These are phyloP conservation scores for Hypoxylon rickii DNA, from an alignment of 495 filamentous ascomycete species.

Conservation along the genomic window DNA sequence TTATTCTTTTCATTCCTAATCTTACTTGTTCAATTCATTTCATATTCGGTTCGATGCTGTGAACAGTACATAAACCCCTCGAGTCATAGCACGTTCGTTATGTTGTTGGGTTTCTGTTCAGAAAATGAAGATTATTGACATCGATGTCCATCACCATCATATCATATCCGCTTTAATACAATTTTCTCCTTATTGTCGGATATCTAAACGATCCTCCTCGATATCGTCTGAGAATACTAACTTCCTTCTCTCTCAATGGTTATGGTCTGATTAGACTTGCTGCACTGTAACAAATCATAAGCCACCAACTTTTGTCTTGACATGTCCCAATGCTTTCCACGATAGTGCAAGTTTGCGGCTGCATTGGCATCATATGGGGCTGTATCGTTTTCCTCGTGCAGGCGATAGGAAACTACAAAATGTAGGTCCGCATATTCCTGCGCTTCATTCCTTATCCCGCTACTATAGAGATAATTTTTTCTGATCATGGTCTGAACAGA, in stretches of 20 bases:
- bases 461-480: not conserved
- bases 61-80: too few relatives aligned
- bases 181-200: too few relatives aligned
- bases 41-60: too few relatives aligned
- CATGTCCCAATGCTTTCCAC: conserved; percentile 44
- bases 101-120: too few relatives aligned
- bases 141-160: too few relatives aligned
- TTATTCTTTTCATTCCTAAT: not conserved
- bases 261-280: not conserved
- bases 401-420: conserved; percentile 53
- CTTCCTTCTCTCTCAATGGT: not conserved
- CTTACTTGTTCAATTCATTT: too few relatives aligned
- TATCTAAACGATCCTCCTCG: too few relatives aligned
- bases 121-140: too few relatives aligned
- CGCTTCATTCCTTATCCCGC: not conserved
- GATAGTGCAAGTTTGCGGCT: conserved; percentile 47
- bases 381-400: conserved; percentile 54
- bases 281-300: not conserved
- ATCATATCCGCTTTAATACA: too few relatives aligned
- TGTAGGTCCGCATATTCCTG: conserved; percentile 44
- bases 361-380: conserved; percentile 55
- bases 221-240: too few relatives aligned
- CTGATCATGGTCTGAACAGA: conserved; percentile 37
- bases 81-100: too few relatives aligned
- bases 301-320: conserved; percentile 2